These are phyloP conservation scores for Flaveria ramosissima DNA, from an alignment of 129 eudicot genomes.

Conservation along the genomic window DNA sequence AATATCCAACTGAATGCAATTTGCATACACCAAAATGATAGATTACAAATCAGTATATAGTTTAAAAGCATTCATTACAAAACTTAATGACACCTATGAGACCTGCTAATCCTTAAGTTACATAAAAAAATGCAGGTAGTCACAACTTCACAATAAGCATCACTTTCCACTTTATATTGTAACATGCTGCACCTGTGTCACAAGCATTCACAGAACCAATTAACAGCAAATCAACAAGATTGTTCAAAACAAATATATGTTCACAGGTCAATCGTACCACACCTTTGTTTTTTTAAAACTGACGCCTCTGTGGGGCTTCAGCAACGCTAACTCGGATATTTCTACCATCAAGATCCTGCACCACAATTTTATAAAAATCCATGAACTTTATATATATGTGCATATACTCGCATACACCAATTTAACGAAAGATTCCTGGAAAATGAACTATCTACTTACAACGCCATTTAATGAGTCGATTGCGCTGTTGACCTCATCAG, in stretches of 20 bases:
- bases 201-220: background rate
- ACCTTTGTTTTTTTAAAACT: conserved; percentile 35
- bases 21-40: conserved; percentile 31
- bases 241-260: background rate
- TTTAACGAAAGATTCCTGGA: background rate
- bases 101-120: conserved; percentile 34
- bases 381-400: background rate
- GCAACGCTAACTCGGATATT: conserved; percentile 84
- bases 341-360: conserved; percentile 88
- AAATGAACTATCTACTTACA: conserved; percentile 47
- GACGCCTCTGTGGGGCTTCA: conserved; percentile 70
- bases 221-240: background rate
- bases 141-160: conserved; percentile 33
- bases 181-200: conserved; percentile 21
- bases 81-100: conserved; percentile 36
- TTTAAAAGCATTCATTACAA: conserved; percentile 46
- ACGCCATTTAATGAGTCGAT: conserved; percentile 73
- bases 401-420: background rate
- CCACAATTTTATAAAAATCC: background rate
- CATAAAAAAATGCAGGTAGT: conserved; percentile 28
- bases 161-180: conserved; percentile 28
- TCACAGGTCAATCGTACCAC: background rate
- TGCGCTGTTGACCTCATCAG: conserved; percentile 84
- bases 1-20: conserved; percentile 22
- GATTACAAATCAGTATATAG: conserved; percentile 39